Percentiles rank a stretch among this genome's conserved stretches.
phyloP scores from a whole-genome alignment of 2,329 filamentous ascomycete species.

The Cercospora zeina region DNA sequence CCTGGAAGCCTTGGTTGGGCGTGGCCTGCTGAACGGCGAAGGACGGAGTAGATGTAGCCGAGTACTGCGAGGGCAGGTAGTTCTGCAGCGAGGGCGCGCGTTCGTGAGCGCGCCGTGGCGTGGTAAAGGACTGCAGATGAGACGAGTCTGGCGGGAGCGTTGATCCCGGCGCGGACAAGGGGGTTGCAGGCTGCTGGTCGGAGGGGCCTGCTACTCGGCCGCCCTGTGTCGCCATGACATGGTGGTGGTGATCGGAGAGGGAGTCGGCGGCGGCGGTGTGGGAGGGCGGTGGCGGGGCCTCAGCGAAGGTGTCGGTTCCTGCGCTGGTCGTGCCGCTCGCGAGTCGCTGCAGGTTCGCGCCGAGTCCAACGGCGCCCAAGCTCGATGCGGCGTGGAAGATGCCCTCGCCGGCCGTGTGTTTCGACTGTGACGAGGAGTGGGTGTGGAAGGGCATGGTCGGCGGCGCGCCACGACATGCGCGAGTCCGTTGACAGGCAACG shows the following conservation, averaged over 20 bases:
- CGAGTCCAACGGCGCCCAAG: slow-evolving; percentile 6
- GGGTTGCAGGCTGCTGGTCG: slow-evolving; percentile 37
- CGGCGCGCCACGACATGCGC: neutral
- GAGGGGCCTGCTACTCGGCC: slow-evolving; percentile 31
- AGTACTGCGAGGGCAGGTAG: slow-evolving; percentile 41
- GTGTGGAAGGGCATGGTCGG: slow-evolving; percentile 10
- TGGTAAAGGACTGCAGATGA: slow-evolving; percentile 48
- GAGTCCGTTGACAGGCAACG: neutral
- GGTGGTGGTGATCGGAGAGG: neutral
- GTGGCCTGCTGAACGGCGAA: slow-evolving; percentile 55
- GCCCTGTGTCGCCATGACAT: slow-evolving; percentile 16
- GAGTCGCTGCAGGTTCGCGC: slow-evolving; percentile 17
- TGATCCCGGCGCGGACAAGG: slow-evolving; percentile 27
- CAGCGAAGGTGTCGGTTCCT: slow-evolving; percentile 49
- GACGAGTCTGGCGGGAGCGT: slow-evolving; percentile 42
- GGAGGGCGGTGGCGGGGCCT: slow-evolving; percentile 21
- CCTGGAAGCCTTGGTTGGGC: slow-evolving; percentile 35
- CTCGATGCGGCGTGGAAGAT: slow-evolving; percentile 6
- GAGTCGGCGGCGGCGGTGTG: neutral
- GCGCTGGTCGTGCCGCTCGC: slow-evolving; percentile 45
- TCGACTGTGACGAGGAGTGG: neutral
- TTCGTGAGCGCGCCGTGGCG: slow-evolving; percentile 50
- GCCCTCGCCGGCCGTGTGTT: slow-evolving; percentile 12
- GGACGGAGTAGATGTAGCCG: slow-evolving; percentile 55
- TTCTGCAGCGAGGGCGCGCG: slow-evolving; percentile 52